Base-by-base conservation (phyloP, 1,139 yeast species). In the Pneumocystis murina region DNA sequence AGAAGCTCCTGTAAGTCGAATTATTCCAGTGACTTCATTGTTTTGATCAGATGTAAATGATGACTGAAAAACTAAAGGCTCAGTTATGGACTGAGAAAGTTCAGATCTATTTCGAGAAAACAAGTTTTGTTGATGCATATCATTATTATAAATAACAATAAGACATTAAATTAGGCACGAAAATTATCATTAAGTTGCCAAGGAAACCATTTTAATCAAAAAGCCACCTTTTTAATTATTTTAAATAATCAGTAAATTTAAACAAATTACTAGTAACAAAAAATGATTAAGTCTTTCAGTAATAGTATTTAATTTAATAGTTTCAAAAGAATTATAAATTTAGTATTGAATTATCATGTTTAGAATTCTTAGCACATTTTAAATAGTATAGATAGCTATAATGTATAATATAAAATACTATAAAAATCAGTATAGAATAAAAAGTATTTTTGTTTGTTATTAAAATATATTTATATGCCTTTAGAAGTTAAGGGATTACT, bases 1-100 rank as follows among this genome's bases (percentile, higher is more conserved):
- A 3, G 61, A 64, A 24, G 39, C 60, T 10, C 43, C 41, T 38
- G 33, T 58, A 40, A 58, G 60, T 12, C 39, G 60, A 38, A 58
- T 38, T 38, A 58, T 58, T 20, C 43, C 60, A 30, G 36, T 58
- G 28, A 48, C 7, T 24, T 48, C 55, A 48, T 48, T 48, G 17
- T 48, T 30, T 12, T 48, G 55, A 48, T 48, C 33, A 24, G 55
- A 48, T 24, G 28, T 5, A 48, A 48, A 20, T 48, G 55, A 48
- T 48, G 55, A 30, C 7, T 48, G 55, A 48, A 48, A 48, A 48
- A 48, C 55, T 14, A 48, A 48, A 24, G 55, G 28, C 6, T 30
- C 55, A 48, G n/a, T 10, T 24, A 24, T 24, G 14, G 55, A 12
- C 33, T 48, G 55, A 24, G 55, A 48, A 48, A 24, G 35, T 12